Base-by-base conservation (phyloP, 2,329 filamentous ascomycete genomes). In the Metarhizium humberi region DNA sequence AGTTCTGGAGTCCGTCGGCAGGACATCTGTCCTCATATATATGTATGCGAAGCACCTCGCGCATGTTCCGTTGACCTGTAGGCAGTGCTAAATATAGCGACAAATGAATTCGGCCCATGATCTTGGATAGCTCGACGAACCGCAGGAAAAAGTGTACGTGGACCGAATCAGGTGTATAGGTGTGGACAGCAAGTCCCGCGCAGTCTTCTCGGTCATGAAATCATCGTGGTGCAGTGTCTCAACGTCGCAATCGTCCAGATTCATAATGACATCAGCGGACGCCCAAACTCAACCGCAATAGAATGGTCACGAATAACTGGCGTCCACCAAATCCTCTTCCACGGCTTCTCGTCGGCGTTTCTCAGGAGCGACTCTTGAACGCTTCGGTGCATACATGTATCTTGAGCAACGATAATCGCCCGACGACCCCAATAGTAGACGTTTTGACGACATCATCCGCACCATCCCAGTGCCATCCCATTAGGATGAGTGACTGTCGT, bases 401-500 rank as follows among this genome's bases (percentile, higher is more conserved):
- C 94, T 68, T 97, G 94, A 5, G 94, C 94, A 43, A 97, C 91
- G 53, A 96, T 92, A 50, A 91, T 95, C 49, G 92, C 94, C 49
- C 96, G 92, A 61, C 92, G 82, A 56, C 87, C 96, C 94, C 94
- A 99, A 75, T 97, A 97, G 68, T 97, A 99, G 16, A 97, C 94
- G 63, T 99, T 99, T 96, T 96, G 5, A 94, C 97, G 20, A 99
- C 94, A 72, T 99, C 94, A 75, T 99, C 94, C 4, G 92, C 94
- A 0, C 92, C 92, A 73, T 99, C 94, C 92, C 94, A 97, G 71
- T 96, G 97, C 94, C 94, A 97, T 32, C 92, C 92, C 87, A 99
- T 94, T 49, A 99, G 72, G 46, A 97, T 82, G 57, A 97, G 76
- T 2, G 92, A 91, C 71, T 97, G 94, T 3, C 92, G 61, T 20